Percentiles rank a stretch among this genome's conserved stretches.
These are phyloP conservation scores for Ampelocalamus luodianensis DNA, from an alignment of 176 grass and related monocot species.

Conservation along the genomic window DNA sequence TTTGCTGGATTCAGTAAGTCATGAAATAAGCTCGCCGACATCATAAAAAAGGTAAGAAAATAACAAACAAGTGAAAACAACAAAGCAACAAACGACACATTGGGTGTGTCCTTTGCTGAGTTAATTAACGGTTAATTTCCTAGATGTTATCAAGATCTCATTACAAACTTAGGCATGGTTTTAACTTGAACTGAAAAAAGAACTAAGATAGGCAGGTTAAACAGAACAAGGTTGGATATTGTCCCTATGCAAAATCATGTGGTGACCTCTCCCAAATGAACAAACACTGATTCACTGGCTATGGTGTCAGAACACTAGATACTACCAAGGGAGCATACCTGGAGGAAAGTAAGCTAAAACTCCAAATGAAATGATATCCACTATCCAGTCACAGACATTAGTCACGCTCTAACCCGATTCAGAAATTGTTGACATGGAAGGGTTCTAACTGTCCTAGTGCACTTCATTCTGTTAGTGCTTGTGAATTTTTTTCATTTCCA, in stretches of 20 bases:
- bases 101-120: background rate
- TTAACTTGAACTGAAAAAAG: background rate
- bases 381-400: background rate
- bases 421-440: background rate
- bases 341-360: background rate
- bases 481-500: background rate
- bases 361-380: background rate
- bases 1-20: conserved; percentile 69
- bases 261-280: background rate
- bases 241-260: conserved; percentile 5
- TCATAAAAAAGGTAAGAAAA: background rate
- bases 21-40: conserved; percentile 8
- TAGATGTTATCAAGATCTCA: conserved; percentile 1
- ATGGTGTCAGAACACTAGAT: background rate
- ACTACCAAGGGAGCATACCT: background rate
- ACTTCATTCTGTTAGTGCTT: background rate
- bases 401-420: background rate
- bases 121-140: background rate
- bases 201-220: background rate
- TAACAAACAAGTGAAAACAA: background rate
- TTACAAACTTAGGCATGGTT: background rate
- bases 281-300: background rate
- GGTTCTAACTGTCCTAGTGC: background rate
- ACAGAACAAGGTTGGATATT: background rate
- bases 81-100: background rate